Conservation (phyloP, 257 asterid genomes). For the Solanum lignicaule region DNA sequence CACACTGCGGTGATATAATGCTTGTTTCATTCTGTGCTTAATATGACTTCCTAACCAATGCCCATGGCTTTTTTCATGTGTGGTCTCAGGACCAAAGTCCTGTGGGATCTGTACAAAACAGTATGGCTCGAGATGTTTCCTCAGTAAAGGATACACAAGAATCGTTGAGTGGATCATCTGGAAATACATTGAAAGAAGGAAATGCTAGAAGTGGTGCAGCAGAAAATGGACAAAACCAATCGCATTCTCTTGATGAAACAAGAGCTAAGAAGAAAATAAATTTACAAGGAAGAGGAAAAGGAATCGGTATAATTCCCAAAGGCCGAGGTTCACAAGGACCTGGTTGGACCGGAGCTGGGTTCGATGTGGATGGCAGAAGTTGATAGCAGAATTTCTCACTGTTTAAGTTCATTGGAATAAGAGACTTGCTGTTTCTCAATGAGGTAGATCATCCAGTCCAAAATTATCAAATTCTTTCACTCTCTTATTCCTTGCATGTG, state of each 20-base stretch:
- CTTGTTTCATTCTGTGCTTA: background rate
- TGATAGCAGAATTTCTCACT: constrained; percentile 7
- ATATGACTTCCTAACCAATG: background rate
- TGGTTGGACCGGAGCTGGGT: constrained; percentile 95
- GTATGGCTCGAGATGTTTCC: constrained; percentile 25
- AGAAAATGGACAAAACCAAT: constrained; percentile 30
- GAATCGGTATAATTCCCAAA: constrained; percentile 68
- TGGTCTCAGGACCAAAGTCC: constrained; percentile 43
- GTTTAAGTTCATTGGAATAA: background rate
- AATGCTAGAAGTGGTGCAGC: constrained; percentile 16
- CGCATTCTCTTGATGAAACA: constrained; percentile 18
- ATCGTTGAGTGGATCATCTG: constrained; percentile 20
- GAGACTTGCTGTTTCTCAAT: background rate
- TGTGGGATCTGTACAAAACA: constrained; percentile 26
- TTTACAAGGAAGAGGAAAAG: constrained; percentile 62
- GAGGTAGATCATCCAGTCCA: background rate
- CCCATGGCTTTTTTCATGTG: background rate
- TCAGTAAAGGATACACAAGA: constrained; percentile 25
- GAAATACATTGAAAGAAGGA: constrained; percentile 23
- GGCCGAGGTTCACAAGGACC: constrained; percentile 51
- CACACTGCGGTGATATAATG: background rate
- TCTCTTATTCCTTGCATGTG: background rate
- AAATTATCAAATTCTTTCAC: background rate
- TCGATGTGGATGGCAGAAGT: constrained; percentile 71
- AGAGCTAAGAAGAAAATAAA: constrained; percentile 52